A percentile compares a stretch with the other conserved stretches of the same genome.
Conservation (phyloP, 179 eudicot species). For the Actinidia polygama region DNA sequence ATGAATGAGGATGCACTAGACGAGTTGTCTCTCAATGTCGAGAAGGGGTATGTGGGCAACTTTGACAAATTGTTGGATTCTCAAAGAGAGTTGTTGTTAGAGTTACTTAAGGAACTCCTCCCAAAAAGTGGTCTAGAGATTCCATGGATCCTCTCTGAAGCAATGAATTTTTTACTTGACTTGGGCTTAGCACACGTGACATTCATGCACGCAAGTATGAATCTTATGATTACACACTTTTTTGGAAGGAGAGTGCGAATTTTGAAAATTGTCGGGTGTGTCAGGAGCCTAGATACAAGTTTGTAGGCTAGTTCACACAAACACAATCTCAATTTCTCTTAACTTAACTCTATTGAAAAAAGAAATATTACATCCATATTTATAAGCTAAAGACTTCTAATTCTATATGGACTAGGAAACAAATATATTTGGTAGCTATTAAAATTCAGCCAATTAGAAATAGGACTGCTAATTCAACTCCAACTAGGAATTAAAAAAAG, state of each 20-base stretch:
- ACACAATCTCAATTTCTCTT: too few relatives aligned
- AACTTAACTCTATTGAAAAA: too few relatives aligned
- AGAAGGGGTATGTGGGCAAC: not conserved
- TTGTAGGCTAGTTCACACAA: too few relatives aligned
- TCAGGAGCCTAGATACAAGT: not conserved
- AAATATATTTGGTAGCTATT: too few relatives aligned
- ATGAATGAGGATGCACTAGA: not conserved
- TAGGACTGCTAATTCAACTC: too few relatives aligned
- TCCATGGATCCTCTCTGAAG: constrained; percentile 13
- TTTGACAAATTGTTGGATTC: not conserved
- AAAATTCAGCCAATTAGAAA: too few relatives aligned
- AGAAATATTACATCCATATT: too few relatives aligned
- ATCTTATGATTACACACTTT: not conserved
- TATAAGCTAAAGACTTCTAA: too few relatives aligned
- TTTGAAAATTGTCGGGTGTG: not conserved
- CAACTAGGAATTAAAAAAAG: too few relatives aligned
- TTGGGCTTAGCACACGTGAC: not conserved
- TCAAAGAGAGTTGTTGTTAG: not conserved
- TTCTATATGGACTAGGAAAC: too few relatives aligned
- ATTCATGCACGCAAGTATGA: constrained; percentile 4
- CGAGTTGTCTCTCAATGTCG: not conserved
- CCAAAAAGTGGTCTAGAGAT: not conserved
- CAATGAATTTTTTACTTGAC: not conserved
- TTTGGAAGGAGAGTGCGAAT: not conserved
- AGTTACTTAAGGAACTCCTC: not conserved